Percentiles rank a stretch among this genome's conserved stretches.
Evolutionary conservation across 805 yeast genomes (phyloP).

Genomic region (Scheffersomyces spartinae): DNA sequence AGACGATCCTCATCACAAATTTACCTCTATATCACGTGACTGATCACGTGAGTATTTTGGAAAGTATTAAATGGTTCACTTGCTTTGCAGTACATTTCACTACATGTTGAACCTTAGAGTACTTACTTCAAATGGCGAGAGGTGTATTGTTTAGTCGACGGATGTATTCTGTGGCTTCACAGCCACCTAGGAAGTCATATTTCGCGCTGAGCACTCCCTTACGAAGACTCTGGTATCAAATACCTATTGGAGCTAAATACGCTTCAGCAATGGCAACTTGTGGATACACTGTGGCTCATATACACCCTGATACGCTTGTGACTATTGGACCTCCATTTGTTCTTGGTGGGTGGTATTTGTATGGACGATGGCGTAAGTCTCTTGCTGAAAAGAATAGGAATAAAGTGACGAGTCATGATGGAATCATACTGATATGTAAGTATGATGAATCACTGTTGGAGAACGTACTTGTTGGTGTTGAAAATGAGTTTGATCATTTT

Average conservation of each 20-base stretch:
- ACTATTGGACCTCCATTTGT: slow-evolving; percentile 27
- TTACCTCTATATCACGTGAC: too few relatives aligned
- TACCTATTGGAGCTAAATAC: slow-evolving; percentile 17
- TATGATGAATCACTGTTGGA: slow-evolving; percentile 22
- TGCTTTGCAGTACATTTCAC: too few relatives aligned
- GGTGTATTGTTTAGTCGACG: too few relatives aligned
- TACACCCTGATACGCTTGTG: slow-evolving; percentile 23
- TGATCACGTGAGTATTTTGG: too few relatives aligned
- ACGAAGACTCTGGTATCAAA: slow-evolving; percentile 14
- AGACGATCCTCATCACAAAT: too few relatives aligned
- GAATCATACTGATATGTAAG: slow-evolving; percentile 9
- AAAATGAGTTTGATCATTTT: slow-evolving; percentile 25
- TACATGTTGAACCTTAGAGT: too few relatives aligned
- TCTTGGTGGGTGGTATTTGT: slow-evolving; percentile 15
- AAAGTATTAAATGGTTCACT: too few relatives aligned
- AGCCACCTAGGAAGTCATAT: slow-evolving; percentile 24
- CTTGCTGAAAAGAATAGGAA: slow-evolving; percentile 2
- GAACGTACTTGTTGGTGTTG: slow-evolving; percentile 23
- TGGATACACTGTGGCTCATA: slow-evolving; percentile 18
- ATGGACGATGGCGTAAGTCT: slow-evolving; percentile 3
- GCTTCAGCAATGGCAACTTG: slow-evolving; percentile 13
- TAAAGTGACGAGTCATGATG: slow-evolving; percentile 3
- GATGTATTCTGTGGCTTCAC: too few relatives aligned
- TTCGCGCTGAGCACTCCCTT: slow-evolving; percentile 13
- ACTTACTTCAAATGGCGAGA: too few relatives aligned